Base-by-base conservation (phyloP, 768 basidiomycete genomes). In the Saitozyma sp. region DNA sequence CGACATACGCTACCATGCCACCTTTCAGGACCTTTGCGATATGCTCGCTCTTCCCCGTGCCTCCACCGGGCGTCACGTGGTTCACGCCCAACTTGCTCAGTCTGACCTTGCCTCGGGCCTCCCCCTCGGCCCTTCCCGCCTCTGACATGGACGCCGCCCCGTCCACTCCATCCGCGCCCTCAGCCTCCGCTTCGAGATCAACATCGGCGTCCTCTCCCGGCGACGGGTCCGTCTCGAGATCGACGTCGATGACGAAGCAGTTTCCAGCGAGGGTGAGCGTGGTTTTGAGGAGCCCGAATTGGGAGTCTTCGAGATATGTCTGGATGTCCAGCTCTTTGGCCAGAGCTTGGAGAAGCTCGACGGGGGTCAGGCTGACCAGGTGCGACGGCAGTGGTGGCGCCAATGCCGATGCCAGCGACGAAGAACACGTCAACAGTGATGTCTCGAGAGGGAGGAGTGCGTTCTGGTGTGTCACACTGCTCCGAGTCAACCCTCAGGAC, bases 221-320 rank as follows among this genome's bases (percentile, higher is more conserved):
- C 0, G 45, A 41, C 9, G 67, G 54, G 45, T 70, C 69, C 43
- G 58, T 65, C 48, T 75, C 71, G 5, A 75, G 58, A 59, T 75
- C 74, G 2, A 75, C 67, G 59, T 75, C 74, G 11, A 72, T 63
- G 5, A 75, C 74, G 55, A 75, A 72, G 50, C 65, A 46, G 4
- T 60, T 59, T 0, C 74, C 74, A 8, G 74, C 74, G 1, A 75
- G 61, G 16, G 74, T 69, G 1, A 75, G 49, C 7, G 69, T 65
- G 13, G 67, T 64, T 57, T 73, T 72, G 19, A 75, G 57, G 8
- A 75, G 59, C 9, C 74, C 74, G 56, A 75, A 75, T 61, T 75
- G 74, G 2, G 74, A 73, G 54, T 75, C 74, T 59, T 75, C 74
- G 49, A 73, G 66, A 53, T 66, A 75, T 50, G 65, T 60, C 56